Conservation (phyloP, 208 protist genomes). For the Porcisia hertigi region DNA sequence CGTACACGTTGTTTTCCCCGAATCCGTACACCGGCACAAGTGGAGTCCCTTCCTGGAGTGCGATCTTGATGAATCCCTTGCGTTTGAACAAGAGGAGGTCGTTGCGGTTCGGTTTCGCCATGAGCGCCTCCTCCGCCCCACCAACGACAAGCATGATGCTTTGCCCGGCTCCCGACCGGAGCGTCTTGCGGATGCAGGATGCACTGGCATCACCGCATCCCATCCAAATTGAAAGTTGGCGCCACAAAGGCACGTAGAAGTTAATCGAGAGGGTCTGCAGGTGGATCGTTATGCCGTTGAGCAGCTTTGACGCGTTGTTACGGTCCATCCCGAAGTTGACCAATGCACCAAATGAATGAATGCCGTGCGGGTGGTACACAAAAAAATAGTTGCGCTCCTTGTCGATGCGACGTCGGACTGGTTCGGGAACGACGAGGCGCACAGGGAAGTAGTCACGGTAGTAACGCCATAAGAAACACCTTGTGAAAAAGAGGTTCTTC, state of each 20-base stretch:
- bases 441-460: constrained; percentile 88
- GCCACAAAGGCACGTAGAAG: constrained; percentile 89
- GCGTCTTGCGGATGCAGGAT: constrained; percentile 62
- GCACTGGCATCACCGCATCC: constrained; percentile 85
- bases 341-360: constrained; percentile 88
- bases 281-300: constrained; percentile 74
- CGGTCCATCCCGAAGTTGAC: constrained; percentile 69
- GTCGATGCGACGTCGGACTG: constrained; percentile 51
- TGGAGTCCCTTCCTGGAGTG: constrained; percentile 70
- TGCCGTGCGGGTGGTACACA: constrained; percentile 87
- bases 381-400: constrained; percentile 83
- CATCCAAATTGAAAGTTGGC: constrained; percentile 57
- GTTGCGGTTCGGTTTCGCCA: constrained; percentile 71
- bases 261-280: constrained; percentile 86
- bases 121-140: constrained; percentile 76
- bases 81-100: constrained; percentile 70
- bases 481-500: constrained; percentile 27
- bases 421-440: constrained; percentile 62
- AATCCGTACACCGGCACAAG: constrained; percentile 89
- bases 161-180: constrained; percentile 74
- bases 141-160: constrained; percentile 86
- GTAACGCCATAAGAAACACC: constrained; percentile 53
- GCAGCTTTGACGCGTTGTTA: constrained; percentile 38
- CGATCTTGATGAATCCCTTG: constrained; percentile 89
- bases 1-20: constrained; percentile 88